These are phyloP conservation scores for Terfezia boudieri DNA, from an alignment of 495 filamentous ascomycete genomes.

Conservation along the genomic window DNA sequence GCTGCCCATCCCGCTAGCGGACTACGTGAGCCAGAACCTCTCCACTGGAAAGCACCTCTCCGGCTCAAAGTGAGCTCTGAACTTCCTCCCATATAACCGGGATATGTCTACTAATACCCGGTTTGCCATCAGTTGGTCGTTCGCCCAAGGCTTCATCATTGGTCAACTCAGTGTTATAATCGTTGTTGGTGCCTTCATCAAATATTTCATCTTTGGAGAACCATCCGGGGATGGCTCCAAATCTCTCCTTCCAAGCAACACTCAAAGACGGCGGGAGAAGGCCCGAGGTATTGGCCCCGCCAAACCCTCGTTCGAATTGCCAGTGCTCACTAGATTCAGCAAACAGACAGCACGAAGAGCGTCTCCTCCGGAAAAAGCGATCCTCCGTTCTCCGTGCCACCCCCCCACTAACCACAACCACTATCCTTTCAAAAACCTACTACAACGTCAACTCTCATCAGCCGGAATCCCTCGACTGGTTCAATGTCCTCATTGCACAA, in stretches of 20 bases:
- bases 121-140: conserved; percentile 40
- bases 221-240: conserved; percentile 46
- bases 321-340: conserved; percentile 1
- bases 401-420: conserved; percentile 54
- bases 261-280: not conserved
- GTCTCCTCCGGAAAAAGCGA: conserved; percentile 45
- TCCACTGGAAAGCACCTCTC: too few species aligned
- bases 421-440: conserved; percentile 88
- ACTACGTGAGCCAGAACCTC: too few species aligned
- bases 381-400: conserved; percentile 46
- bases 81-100: too few species aligned
- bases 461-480: conserved; percentile 98
- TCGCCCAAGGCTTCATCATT: conserved; percentile 79
- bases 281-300: not conserved
- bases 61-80: too few species aligned
- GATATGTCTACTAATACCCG: too few species aligned
- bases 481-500: conserved; percentile 93
- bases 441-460: conserved; percentile 92
- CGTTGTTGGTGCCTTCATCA: conserved; percentile 83
- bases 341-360: conserved; percentile 11
- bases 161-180: conserved; percentile 83
- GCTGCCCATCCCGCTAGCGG: too few species aligned
- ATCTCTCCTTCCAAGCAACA: conserved; percentile 34
- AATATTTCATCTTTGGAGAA: conserved; percentile 99
- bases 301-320: conserved; percentile 5